Conservation (phyloP, 1,284 basidiomycete genomes). For the Paramarasmius palmivorus region DNA sequence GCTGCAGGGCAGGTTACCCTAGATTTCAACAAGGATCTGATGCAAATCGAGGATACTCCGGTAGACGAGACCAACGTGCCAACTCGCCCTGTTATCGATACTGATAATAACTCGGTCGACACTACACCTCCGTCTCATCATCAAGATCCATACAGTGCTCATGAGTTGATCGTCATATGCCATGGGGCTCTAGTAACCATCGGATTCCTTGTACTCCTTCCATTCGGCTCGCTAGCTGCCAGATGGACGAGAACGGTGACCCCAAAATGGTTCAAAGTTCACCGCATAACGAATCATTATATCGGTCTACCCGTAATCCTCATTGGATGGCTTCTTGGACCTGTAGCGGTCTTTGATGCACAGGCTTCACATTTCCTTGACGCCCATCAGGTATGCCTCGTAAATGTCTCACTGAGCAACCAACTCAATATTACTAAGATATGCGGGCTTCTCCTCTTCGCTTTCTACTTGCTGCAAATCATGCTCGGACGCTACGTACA, state of each 20-base stretch:
- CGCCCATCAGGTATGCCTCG: slow-evolving; percentile 45
- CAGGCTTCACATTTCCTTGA: slow-evolving; percentile 44
- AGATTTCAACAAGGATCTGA: slow-evolving; percentile 42
- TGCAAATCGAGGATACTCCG: slow-evolving; percentile 7
- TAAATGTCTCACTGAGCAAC: slow-evolving; percentile 1
- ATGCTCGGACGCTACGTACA: slow-evolving; percentile 60
- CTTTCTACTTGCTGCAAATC: slow-evolving; percentile 55
- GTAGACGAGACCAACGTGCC: slow-evolving; percentile 1
- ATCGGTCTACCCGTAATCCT: slow-evolving; percentile 52
- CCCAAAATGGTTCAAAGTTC: slow-evolving; percentile 58
- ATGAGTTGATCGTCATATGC: slow-evolving; percentile 47
- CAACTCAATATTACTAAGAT: slow-evolving; percentile 33
- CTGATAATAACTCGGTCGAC: not conserved
- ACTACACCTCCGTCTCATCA: not conserved
- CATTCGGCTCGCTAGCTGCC: slow-evolving; percentile 57
- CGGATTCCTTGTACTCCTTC: slow-evolving; percentile 63
- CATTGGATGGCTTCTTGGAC: slow-evolving; percentile 51
- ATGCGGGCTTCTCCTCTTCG: slow-evolving; percentile 54
- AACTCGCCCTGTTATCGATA: slow-evolving; percentile 3
- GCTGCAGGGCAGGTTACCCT: slow-evolving; percentile 46
- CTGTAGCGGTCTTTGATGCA: slow-evolving; percentile 47
- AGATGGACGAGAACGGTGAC: slow-evolving; percentile 61
- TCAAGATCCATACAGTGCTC: slow-evolving; percentile 19
- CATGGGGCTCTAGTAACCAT: slow-evolving; percentile 55
- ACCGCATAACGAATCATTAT: slow-evolving; percentile 48